Percentiles rank a stretch among this genome's conserved stretches.
These are phyloP conservation scores for Suillus fuscotomentosus DNA, from an alignment of 768 basidiomycete genomes.

Conservation along the genomic window DNA sequence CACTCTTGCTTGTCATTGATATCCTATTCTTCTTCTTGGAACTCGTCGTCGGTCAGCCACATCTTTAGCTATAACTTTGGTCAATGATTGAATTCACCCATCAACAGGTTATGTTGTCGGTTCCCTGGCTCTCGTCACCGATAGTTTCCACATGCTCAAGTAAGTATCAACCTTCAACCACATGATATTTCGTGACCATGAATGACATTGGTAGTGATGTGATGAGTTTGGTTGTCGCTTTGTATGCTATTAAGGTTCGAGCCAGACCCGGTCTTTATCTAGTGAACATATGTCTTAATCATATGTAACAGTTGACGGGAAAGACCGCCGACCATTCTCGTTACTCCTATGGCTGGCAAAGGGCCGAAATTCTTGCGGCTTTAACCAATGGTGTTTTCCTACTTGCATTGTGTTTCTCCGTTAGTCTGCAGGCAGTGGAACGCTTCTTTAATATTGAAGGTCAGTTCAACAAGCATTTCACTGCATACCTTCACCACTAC, in stretches of 20 bases:
- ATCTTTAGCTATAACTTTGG: background rate
- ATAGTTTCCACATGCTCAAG: slow-evolving; percentile 99
- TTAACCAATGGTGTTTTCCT: slow-evolving; percentile 96
- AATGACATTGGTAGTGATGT: slow-evolving; percentile 69
- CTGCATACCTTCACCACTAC: background rate
- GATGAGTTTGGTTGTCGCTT: slow-evolving; percentile 90
- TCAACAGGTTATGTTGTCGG: slow-evolving; percentile 85
- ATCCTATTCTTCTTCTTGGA: slow-evolving; percentile 85
- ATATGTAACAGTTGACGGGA: slow-evolving; percentile 55
- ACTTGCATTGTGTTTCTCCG: slow-evolving; percentile 94
- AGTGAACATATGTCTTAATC: background rate
- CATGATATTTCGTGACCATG: slow-evolving; percentile 12
- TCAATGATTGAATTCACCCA: background rate
- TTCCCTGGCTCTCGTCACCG: slow-evolving; percentile 91
- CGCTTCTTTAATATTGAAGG: slow-evolving; percentile 87
- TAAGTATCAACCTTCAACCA: slow-evolving; percentile 36
- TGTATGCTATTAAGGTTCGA: slow-evolving; percentile 88
- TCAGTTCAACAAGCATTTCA: slow-evolving; percentile 21
- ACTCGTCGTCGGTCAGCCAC: slow-evolving; percentile 65
- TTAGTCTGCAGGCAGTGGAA: slow-evolving; percentile 86
- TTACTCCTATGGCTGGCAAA: slow-evolving; percentile 98
- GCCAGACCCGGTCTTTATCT: background rate
- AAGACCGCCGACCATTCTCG: slow-evolving; percentile 60
- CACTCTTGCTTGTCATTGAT: slow-evolving; percentile 81
- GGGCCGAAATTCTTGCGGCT: slow-evolving; percentile 94